Percentiles rank a stretch among this genome's conserved stretches.
phyloP scores from a whole-genome alignment of 177 flowering plant species.

The Vitis hybrid region DNA sequence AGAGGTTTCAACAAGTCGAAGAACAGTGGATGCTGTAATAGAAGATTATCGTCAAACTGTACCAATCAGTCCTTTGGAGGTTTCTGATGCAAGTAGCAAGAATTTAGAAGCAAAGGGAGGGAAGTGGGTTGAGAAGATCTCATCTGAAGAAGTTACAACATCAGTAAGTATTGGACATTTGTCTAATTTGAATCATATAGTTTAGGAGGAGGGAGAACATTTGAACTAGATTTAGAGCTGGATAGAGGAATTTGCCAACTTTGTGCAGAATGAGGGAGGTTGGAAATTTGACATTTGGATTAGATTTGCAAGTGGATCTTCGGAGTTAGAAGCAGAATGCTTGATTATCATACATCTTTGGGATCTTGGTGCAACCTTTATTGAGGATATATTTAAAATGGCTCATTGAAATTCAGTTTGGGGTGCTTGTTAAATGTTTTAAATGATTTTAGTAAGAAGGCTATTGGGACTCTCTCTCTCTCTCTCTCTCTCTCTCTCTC shows the following conservation, averaged over 20 bases:
- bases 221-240: too few species aligned
- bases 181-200: not conserved
- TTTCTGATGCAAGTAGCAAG: constrained; percentile 12
- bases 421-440: too few species aligned
- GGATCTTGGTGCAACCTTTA: too few species aligned
- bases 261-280: not conserved
- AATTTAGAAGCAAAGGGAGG: constrained; percentile 16
- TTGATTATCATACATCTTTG: too few species aligned
- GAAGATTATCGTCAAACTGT: constrained; percentile 1
- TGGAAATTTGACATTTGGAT: not conserved
- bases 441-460: too few species aligned
- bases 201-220: too few species aligned
- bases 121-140: constrained; percentile 8
- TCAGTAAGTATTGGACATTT: constrained; percentile 9
- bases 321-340: not conserved
- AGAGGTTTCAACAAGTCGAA: constrained; percentile 11
- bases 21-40: constrained; percentile 6
- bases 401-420: too few species aligned
- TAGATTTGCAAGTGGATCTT: not conserved
- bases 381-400: too few species aligned
- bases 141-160: constrained; percentile 11
- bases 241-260: too few species aligned
- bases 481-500: too few species aligned
- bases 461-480: too few species aligned
- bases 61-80: constrained; percentile 3